A percentile compares a stretch with the other conserved stretches of the same genome.
Evolutionary conservation across 2,329 filamentous ascomycete genomes (phyloP).

Genomic region (Helotiales sp.): DNA sequence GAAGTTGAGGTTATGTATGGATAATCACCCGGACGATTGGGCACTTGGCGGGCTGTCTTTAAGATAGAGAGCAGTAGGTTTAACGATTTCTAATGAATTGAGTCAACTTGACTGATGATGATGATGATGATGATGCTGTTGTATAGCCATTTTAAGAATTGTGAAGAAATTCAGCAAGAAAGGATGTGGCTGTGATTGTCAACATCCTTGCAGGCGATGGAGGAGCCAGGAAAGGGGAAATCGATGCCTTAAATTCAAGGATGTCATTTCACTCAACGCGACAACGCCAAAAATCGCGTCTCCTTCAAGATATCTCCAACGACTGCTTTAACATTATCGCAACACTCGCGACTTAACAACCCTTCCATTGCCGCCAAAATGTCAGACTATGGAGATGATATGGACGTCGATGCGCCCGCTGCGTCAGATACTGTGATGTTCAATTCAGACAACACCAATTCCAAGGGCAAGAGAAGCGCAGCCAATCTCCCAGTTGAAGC

Average conservation of each 20-base stretch:
- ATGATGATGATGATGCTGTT: no score
- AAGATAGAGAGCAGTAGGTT: no score
- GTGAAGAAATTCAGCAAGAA: no score
- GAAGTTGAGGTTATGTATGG: no score
- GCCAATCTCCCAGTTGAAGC: slow-evolving; percentile 94
- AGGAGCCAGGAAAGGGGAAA: no score
- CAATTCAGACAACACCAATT: slow-evolving; percentile 72
- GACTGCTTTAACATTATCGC: background rate
- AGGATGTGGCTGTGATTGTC: no score
- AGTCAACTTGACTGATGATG: no score
- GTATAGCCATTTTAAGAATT: no score
- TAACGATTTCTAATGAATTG: no score
- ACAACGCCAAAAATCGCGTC: slow-evolving; percentile 12
- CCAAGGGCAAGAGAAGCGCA: slow-evolving; percentile 88
- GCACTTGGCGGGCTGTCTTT: no score
- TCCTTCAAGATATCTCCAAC: background rate
- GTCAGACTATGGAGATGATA: slow-evolving; percentile 66
- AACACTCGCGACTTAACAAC: background rate
- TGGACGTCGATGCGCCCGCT: slow-evolving; percentile 67
- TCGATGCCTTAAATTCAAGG: background rate
- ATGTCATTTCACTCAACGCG: background rate
- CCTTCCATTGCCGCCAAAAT: slow-evolving; percentile 43
- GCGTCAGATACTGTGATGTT: slow-evolving; percentile 64
- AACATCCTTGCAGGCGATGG: no score
- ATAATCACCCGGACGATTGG: no score